Percentiles rank a stretch among this genome's conserved stretches.
Evolutionary conservation across 441 rosid genomes (phyloP).

Genomic region (Gossypium trilobum): DNA sequence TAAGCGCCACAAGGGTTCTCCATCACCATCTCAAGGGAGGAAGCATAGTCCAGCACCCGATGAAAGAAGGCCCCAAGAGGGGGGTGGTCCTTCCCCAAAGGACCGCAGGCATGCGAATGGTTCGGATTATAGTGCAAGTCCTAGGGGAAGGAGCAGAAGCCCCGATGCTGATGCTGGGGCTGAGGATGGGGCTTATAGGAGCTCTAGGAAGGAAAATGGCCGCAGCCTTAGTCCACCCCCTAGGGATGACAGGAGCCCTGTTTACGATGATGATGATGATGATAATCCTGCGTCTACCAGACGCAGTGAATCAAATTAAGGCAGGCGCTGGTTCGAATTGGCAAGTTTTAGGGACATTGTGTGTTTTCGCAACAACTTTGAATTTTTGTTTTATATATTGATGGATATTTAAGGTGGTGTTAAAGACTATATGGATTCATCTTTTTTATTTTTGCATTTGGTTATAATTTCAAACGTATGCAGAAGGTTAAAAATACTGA

Average conservation of each 20-base stretch:
- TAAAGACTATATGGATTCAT: neutral
- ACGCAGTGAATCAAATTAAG: constrained; percentile 27
- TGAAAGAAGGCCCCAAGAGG: constrained; percentile 31
- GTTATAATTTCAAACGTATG: neutral
- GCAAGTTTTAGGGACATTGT: neutral
- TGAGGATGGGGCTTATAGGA: constrained; percentile 21
- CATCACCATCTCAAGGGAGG: constrained; percentile 36
- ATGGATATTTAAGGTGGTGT: neutral
- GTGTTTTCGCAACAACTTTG: neutral
- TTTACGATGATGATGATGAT: constrained; percentile 33
- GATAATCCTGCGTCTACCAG: constrained; percentile 28
- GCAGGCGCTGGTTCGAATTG: neutral
- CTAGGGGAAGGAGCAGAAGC: constrained; percentile 35
- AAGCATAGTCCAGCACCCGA: constrained; percentile 38
- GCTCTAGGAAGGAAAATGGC: constrained; percentile 38
- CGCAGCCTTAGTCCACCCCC: neutral
- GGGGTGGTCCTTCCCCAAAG: constrained; percentile 32
- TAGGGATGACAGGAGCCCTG: constrained; percentile 16
- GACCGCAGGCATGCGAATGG: constrained; percentile 29
- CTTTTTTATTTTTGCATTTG: neutral
- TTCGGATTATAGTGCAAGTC: constrained; percentile 29
- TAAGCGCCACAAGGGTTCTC: constrained; percentile 32
- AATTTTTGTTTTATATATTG: constrained; percentile 1
- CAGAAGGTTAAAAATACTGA: neutral
- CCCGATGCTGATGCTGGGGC: constrained; percentile 28